Base-by-base conservation (phyloP, 108 stramenopile genomes). In the Schizochytrium sp. region DNA sequence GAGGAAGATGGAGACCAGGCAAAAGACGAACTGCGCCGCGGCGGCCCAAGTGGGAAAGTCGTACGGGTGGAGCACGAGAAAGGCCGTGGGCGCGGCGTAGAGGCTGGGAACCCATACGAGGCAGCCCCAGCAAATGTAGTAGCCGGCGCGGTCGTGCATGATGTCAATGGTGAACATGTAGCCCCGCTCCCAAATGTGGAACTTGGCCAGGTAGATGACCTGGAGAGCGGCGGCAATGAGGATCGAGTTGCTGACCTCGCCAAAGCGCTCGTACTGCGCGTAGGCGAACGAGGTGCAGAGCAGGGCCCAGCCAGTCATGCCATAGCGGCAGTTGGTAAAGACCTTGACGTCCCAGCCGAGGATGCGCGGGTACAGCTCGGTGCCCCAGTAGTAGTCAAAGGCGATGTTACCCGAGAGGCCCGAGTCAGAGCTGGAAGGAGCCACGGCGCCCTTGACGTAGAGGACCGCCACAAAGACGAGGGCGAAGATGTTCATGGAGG, bases 81-180 rank as follows among this genome's bases (percentile, higher is more conserved):
- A 98, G 59, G 93, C 93, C 72, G 96, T 91, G 72, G 96, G 97
- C 44, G 93, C 91, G 5, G 97, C 96, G 94, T 99, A 99, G 23
- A 99, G 93, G 87, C 95, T 91, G 3, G 98, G 99, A 4, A 99
- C 96, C 98, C 98, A 99, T 2, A 99, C 98, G 60, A 99, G 92
- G 90, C 99, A 99, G 87, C 99, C 99, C 98, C 98, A 99, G 89
- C 96, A 96, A 72, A 98, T 94, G 89, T 99, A 97, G 91, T 94
- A 97, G 53, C 97, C 97, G 48, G 97, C 97, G 59, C 96, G 95
- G 93, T 97, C 96, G 87, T 94, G 93, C 88, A 95, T 95, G 87
- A 97, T 99, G 90, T 99, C 99, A 93, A 99, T 99, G 83, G 96
- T 96, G 88, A 97, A 95, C 97, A 98, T 96, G 96, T 99, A 99